Conservation (phyloP, 2,329 filamentous ascomycete species). For the Penicillium brevicompactum region DNA sequence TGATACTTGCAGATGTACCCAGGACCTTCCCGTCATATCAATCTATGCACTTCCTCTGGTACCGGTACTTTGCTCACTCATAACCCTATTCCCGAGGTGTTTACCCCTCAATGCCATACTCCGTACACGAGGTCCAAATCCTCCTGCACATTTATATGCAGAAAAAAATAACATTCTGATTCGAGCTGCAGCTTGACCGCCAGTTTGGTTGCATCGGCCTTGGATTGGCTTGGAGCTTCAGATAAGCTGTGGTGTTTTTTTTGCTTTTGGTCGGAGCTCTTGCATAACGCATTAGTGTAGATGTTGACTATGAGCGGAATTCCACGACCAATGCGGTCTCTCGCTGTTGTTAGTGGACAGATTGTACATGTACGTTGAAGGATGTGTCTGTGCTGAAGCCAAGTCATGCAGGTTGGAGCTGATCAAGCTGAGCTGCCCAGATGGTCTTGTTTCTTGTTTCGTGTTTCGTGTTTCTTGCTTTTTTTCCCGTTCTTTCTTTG, state of each 20-base stretch:
- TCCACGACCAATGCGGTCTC: neutral
- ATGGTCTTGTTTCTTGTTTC: neutral
- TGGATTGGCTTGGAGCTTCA: slow-evolving; percentile 1
- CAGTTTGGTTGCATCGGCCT: slow-evolving; percentile 5
- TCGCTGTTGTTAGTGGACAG: neutral
- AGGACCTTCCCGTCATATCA: neutral
- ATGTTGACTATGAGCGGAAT: neutral
- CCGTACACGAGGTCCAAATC: no score
- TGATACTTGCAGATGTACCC: neutral
- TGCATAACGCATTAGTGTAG: neutral
- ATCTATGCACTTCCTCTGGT: neutral
- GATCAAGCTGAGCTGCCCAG: slow-evolving; percentile 6
- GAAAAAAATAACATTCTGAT: neutral
- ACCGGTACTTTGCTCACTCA: neutral
- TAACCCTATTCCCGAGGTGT: neutral
- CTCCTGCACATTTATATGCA: neutral
- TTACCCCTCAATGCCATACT: neutral
- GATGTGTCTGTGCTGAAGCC: slow-evolving; percentile 8
- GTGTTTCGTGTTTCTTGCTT: neutral
- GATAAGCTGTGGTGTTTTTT: slow-evolving; percentile 6
- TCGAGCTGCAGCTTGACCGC: slow-evolving; percentile 8
- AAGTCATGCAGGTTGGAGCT: slow-evolving; percentile 9
- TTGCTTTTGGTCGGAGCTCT: neutral
- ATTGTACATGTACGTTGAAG: neutral
- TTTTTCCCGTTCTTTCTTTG: neutral